Percentiles rank a stretch among this genome's conserved stretches.
phyloP scores from a whole-genome alignment of 176 grass and related monocot species.

The Echinochloa phyllopogon region DNA sequence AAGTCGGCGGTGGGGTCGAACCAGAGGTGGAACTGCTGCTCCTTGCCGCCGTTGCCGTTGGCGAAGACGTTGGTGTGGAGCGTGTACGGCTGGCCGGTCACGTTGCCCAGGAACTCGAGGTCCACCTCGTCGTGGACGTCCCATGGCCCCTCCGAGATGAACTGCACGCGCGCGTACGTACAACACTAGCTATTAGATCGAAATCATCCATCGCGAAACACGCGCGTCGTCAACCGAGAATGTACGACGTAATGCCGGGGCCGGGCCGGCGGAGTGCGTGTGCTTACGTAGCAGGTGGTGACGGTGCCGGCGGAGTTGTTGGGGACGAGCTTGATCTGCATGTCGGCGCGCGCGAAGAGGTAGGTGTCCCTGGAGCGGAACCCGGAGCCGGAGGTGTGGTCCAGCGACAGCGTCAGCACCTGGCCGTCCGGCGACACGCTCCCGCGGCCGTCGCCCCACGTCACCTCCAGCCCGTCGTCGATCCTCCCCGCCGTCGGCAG shows the following conservation, averaged over 20 bases:
- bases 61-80: slow-evolving; percentile 81
- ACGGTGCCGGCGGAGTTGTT: slow-evolving; percentile 89
- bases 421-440: slow-evolving; percentile 44
- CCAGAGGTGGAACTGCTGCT: slow-evolving; percentile 88
- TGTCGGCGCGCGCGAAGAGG: slow-evolving; percentile 63
- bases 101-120: slow-evolving; percentile 87
- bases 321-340: slow-evolving; percentile 79
- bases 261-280: too few relatives aligned
- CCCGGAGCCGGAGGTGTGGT: slow-evolving; percentile 64
- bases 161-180: slow-evolving; percentile 14
- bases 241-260: too few relatives aligned
- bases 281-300: slow-evolving; percentile 76
- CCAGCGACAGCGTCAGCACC: slow-evolving; percentile 45
- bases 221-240: background rate
- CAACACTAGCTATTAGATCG: background rate
- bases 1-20: slow-evolving; percentile 81
- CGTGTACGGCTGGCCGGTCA: slow-evolving; percentile 68
- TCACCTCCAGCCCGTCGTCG: slow-evolving; percentile 45
- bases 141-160: slow-evolving; percentile 67
- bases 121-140: slow-evolving; percentile 79
- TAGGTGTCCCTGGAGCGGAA: slow-evolving; percentile 72
- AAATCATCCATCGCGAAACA: background rate
- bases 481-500: slow-evolving; percentile 7
- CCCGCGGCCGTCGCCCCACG: slow-evolving; percentile 54
- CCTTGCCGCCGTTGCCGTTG: slow-evolving; percentile 62